Evolutionary conservation across 2,329 filamentous ascomycete genomes (phyloP).

Genomic region (Penicillium sp.): DNA sequence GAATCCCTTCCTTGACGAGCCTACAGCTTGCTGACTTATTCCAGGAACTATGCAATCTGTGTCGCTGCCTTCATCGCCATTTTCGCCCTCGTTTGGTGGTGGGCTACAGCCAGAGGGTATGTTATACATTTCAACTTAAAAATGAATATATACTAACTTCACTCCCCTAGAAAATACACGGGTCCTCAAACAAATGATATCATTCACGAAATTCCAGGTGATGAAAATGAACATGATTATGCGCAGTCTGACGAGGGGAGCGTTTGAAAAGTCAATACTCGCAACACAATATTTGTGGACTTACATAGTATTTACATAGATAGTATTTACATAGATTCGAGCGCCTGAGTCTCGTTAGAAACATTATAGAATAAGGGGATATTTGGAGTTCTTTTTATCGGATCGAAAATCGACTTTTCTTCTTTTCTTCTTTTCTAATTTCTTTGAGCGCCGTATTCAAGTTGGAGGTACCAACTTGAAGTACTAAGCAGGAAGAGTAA

Average conservation of each 20-base stretch:
- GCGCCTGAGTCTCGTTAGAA: too few relatives aligned
- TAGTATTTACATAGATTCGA: too few relatives aligned
- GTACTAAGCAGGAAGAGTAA: too few relatives aligned
- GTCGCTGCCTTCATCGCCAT: constrained; percentile 51
- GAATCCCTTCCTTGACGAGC: constrained; percentile 1
- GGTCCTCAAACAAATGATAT: constrained; percentile 63
- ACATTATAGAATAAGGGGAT: too few relatives aligned
- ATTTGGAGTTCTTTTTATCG: too few relatives aligned
- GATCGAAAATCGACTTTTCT: too few relatives aligned
- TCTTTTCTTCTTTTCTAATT: too few relatives aligned
- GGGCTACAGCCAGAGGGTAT: constrained; percentile 45
- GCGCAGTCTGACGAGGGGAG: constrained; percentile 19
- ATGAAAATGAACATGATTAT: constrained; percentile 30
- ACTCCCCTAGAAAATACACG: constrained; percentile 56
- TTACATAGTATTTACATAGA: too few relatives aligned
- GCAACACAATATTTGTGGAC: too few relatives aligned
- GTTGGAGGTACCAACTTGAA: too few relatives aligned
- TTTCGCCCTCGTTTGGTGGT: constrained; percentile 59
- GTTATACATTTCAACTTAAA: constrained; percentile 25
- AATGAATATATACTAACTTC: constrained; percentile 5
- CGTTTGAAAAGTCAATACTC: constrained; percentile 2
- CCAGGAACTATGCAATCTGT: constrained; percentile 54
- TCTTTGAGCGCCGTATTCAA: too few relatives aligned
- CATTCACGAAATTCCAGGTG: constrained; percentile 38
- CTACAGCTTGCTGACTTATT: neutral